Evolutionary conservation across 768 basidiomycete species (phyloP).

Genomic region (Calvatia gigantea): DNA sequence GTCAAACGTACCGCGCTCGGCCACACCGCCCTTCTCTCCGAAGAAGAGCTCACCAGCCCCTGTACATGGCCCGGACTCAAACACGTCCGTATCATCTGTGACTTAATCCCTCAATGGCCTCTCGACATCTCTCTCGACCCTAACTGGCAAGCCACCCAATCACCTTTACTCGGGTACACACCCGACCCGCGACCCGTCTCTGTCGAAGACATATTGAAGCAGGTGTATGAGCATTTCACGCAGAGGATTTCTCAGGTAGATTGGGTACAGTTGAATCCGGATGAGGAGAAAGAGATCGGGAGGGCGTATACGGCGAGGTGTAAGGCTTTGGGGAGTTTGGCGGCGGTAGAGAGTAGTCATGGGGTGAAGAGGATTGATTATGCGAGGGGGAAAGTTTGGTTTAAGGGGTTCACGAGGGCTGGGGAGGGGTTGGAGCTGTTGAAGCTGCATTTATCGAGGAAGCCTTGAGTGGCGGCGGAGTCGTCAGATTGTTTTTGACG

Average conservation of each 20-base stretch:
- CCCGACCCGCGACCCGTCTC: slow-evolving; percentile 45
- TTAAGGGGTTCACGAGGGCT: slow-evolving; percentile 45
- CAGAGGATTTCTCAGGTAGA: slow-evolving; percentile 37
- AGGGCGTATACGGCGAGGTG: slow-evolving; percentile 38
- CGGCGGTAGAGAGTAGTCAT: slow-evolving; percentile 37
- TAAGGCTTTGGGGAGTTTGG: slow-evolving; percentile 23
- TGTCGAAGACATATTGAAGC: slow-evolving; percentile 54
- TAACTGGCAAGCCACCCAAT: background rate
- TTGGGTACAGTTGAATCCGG: slow-evolving; percentile 29
- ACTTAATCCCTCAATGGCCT: slow-evolving; percentile 58
- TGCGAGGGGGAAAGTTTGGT: slow-evolving; percentile 40
- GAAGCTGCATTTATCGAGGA: slow-evolving; percentile 21
- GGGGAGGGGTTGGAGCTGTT: slow-evolving; percentile 35
- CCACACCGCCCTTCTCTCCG: slow-evolving; percentile 33
- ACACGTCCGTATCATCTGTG: slow-evolving; percentile 54
- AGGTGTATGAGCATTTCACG: slow-evolving; percentile 47
- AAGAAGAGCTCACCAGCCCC: slow-evolving; percentile 48
- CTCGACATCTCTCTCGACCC: slow-evolving; percentile 45
- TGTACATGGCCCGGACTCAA: slow-evolving; percentile 54
- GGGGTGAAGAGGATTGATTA: slow-evolving; percentile 64
- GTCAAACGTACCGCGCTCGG: slow-evolving; percentile 33
- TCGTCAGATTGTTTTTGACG: too few species aligned
- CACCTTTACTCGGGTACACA: slow-evolving; percentile 14
- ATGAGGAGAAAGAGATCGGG: slow-evolving; percentile 28
- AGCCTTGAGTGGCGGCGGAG: background rate